A percentile compares a stretch with the other conserved stretches of the same genome.
Conservation (phyloP, 2,329 filamentous ascomycete genomes). For the Neoarthrinium moseri region DNA sequence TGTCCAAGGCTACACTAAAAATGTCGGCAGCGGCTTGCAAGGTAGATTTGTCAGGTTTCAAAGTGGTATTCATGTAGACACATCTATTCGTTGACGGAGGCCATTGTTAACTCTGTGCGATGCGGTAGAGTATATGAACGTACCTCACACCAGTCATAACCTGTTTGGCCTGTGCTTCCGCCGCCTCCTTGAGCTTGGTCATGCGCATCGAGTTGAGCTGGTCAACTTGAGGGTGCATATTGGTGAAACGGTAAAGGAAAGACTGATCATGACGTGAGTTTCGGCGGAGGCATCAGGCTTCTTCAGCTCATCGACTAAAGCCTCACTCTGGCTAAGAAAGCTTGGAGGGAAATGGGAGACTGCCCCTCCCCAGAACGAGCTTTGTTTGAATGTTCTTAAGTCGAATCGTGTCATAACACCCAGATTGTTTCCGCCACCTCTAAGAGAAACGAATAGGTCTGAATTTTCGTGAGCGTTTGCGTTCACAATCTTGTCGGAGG, state of each 20-base stretch:
- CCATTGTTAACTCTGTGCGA: not conserved
- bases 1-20: not conserved
- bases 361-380: constrained; percentile 3
- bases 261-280: constrained; percentile 11
- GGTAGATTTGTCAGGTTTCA: not conserved
- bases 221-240: constrained; percentile 8
- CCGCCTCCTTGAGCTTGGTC: constrained; percentile 5
- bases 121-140: not conserved
- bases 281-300: constrained; percentile 5
- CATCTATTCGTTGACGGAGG: not conserved
- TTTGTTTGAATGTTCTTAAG: constrained; percentile 3
- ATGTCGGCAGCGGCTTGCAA: not conserved
- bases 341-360: not conserved
- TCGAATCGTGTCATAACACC: not conserved
- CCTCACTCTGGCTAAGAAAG: constrained; percentile 3
- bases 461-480: constrained; percentile 1
- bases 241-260: constrained; percentile 9
- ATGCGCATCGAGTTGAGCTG: constrained; percentile 11
- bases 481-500: constrained; percentile 2
- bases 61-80: not conserved
- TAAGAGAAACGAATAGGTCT: not conserved
- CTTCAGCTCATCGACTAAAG: constrained; percentile 3
- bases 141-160: not conserved
- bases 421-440: not conserved
- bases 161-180: constrained; percentile 9